These are phyloP conservation scores for Alternaria metachromatica DNA, from an alignment of 2,329 filamentous ascomycete genomes.

Conservation along the genomic window DNA sequence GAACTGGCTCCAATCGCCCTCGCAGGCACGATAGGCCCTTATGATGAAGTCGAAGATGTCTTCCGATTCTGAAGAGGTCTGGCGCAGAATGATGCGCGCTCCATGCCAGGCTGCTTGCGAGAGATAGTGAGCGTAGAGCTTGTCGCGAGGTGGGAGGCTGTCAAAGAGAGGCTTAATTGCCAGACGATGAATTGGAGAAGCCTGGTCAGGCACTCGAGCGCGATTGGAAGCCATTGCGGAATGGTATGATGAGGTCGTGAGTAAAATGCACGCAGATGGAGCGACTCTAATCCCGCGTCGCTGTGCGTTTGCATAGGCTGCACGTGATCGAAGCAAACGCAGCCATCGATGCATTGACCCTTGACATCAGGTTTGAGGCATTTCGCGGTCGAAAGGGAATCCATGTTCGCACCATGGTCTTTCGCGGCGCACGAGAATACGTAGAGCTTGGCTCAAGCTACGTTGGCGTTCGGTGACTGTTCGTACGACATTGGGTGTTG, in stretches of 20 bases:
- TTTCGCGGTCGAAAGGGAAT: neutral
- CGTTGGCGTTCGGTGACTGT: neutral
- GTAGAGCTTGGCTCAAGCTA: neutral
- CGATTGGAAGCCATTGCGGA: neutral
- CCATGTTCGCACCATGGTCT: neutral
- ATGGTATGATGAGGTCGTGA: neutral
- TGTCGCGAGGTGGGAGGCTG: neutral
- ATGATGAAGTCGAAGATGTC: neutral
- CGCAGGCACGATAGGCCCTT: neutral
- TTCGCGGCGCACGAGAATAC: neutral
- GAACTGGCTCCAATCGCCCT: neutral
- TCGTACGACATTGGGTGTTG: neutral
- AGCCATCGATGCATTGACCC: neutral
- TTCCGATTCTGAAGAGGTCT: neutral
- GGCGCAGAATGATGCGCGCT: neutral
- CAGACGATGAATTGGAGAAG: neutral
- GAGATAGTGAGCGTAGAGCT: neutral
- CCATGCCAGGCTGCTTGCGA: neutral
- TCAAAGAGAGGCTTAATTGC: neutral
- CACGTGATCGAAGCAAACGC: neutral
- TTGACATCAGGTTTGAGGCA: neutral
- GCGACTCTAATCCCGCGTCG: neutral
- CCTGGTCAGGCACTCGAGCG: neutral
- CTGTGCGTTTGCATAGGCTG: neutral
- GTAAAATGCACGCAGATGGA: neutral